These are phyloP conservation scores for Claviceps fusiformis DNA, from an alignment of 2,329 filamentous ascomycete species.

Conservation along the genomic window DNA sequence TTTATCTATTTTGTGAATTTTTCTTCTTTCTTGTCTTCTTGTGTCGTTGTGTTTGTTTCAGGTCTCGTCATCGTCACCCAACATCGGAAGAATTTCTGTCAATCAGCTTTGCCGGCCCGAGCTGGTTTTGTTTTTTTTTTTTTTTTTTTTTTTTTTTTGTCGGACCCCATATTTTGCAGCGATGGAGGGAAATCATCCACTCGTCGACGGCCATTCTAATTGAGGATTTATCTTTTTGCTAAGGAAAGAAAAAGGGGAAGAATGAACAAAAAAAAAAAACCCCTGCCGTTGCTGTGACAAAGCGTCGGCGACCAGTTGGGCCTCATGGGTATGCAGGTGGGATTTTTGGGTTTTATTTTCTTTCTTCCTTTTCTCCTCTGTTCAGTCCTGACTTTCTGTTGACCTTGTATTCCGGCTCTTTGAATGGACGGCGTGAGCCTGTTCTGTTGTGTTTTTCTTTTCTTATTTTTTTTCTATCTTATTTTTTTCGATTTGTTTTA, in stretches of 20 bases:
- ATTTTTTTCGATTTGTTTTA: too few species aligned
- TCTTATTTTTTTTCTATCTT: not conserved
- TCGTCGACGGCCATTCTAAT: constrained; percentile 1
- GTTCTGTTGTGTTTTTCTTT: not conserved
- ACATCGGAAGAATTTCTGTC: not conserved
- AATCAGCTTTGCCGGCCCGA: not conserved
- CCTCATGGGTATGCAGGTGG: not conserved
- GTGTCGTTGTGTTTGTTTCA: not conserved
- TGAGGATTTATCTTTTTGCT: not conserved
- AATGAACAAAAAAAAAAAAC: not conserved
- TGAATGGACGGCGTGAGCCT: not conserved
- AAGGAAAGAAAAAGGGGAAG: not conserved
- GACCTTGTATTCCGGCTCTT: not conserved
- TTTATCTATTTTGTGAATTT: not conserved
- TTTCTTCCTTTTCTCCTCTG: not conserved
- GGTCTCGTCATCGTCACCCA: not conserved
- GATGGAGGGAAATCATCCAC: not conserved
- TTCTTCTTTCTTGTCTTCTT: not conserved
- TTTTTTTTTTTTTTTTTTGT: too few species aligned
- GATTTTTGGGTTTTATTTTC: too few species aligned
- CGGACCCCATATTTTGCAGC: not conserved
- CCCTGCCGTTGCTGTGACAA: not conserved
- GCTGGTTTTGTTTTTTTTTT: not conserved
- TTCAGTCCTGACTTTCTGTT: not conserved
- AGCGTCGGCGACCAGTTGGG: not conserved